phyloP scores from a whole-genome alignment of 306 rosid genomes.

The Macrotyloma uniflorum region DNA sequence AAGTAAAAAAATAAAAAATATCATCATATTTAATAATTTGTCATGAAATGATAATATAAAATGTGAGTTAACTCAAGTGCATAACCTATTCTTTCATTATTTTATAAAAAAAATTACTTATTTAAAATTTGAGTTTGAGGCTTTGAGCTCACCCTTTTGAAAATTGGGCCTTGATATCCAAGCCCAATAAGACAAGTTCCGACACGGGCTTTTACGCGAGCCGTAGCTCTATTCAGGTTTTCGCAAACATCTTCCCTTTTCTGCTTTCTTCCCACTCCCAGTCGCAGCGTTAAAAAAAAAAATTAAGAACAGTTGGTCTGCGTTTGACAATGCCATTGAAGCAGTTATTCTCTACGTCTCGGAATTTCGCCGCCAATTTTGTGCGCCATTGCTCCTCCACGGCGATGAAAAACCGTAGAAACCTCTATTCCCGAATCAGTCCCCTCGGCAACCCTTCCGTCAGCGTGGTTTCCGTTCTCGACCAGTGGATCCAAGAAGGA shows the following conservation, averaged over 20 bases:
- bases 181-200: too few relatives aligned
- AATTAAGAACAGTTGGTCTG: not conserved
- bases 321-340: constrained; percentile 31
- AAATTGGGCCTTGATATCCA: too few relatives aligned
- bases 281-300: not conserved
- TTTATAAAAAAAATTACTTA: too few relatives aligned
- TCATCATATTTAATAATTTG: too few relatives aligned
- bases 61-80: too few relatives aligned
- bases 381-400: constrained; percentile 24
- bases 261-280: not conserved
- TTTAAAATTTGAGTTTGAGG: too few relatives aligned
- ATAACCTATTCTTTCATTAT: too few relatives aligned
- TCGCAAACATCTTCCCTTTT: not conserved
- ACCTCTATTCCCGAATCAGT: constrained; percentile 60
- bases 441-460: constrained; percentile 68
- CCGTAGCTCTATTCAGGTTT: not conserved
- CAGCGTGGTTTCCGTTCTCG: constrained; percentile 60
- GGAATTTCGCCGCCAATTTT: constrained; percentile 19
- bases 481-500: constrained; percentile 61
- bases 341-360: constrained; percentile 43
- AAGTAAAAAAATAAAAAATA: too few relatives aligned
- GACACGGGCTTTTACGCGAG: not conserved
- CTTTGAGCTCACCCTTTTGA: too few relatives aligned
- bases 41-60: too few relatives aligned
- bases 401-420: constrained; percentile 13